Base-by-base conservation (phyloP, 2,329 filamentous ascomycete genomes). In the Phaeophleospora eucalypticola region DNA sequence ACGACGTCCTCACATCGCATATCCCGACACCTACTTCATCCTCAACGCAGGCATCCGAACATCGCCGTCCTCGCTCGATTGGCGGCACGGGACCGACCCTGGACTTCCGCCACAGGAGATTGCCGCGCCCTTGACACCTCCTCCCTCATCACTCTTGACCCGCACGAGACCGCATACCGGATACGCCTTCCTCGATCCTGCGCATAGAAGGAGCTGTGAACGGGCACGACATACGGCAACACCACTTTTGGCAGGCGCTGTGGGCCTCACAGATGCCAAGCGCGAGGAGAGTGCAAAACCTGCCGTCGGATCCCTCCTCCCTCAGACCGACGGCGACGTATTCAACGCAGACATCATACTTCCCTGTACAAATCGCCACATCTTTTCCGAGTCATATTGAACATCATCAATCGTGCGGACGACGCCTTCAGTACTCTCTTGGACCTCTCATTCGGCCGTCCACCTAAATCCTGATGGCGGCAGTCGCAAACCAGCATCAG, bases 381-480 rank as follows among this genome's bases (percentile, higher is more conserved):
- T 29, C 24, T 6, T 12, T 29, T 29, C 24, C 12, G 7, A 7
- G 12, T 12, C 24, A 29, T 29, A 29, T 12, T 12, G 12, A 7
- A 6, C 6, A 29, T 29, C 24, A 6, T 12, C 24, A 29, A 29
- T n/a, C n/a, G n/a, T n/a, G n/a, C n/a, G n/a, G n/a, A n/a, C n/a
- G n/a, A n/a, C n/a, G n/a, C n/a, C n/a, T n/a, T n/a, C n/a, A n/a
- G n/a, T n/a, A n/a, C n/a, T n/a, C n/a, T n/a, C n/a, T n/a, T n/a
- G n/a, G n/a, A n/a, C n/a, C n/a, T n/a, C n/a, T n/a, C n/a, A n/a
- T n/a, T n/a, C n/a, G n/a, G n/a, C n/a, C n/a, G n/a, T n/a, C n/a
- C n/a, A n/a, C n/a, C n/a, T n/a, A n/a, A 29, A 29, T 12, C 24
- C 24, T 29, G 36, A 65, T 73, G 66, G 60, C 61, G 39, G 56